These are phyloP conservation scores for Fraxinus excelsior DNA, from an alignment of 257 asterid genomes.

Conservation along the genomic window DNA sequence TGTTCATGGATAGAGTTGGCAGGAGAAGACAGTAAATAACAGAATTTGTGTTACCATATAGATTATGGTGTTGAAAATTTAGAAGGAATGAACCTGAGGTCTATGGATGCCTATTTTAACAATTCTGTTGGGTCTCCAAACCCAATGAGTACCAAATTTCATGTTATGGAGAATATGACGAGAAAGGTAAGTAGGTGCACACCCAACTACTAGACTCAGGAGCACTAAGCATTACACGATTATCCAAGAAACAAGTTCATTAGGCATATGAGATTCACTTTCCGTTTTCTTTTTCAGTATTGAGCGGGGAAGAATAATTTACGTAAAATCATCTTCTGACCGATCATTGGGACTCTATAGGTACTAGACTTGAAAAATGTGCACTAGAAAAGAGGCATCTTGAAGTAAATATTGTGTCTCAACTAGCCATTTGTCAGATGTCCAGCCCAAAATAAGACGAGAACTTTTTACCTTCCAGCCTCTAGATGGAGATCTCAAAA, in stretches of 20 bases:
- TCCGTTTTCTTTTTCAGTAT: background rate
- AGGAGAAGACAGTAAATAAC: background rate
- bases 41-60: background rate
- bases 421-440: slow-evolving; percentile 13
- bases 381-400: slow-evolving; percentile 1
- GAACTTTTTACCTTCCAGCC: slow-evolving; percentile 49
- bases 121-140: background rate
- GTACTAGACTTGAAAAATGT: background rate
- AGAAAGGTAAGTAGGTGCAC: background rate
- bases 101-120: background rate
- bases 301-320: slow-evolving; percentile 12
- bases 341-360: background rate
- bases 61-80: background rate
- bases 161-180: background rate
- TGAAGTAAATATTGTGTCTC: slow-evolving; percentile 4
- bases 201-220: background rate
- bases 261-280: background rate
- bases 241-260: background rate
- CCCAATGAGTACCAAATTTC: background rate
- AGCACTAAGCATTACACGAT: background rate
- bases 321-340: background rate
- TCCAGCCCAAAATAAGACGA: slow-evolving; percentile 12
- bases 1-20: background rate
- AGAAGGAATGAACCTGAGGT: background rate
- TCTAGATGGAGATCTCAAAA: slow-evolving; percentile 58